These are phyloP conservation scores for Fusarium veterinarium DNA, from an alignment of 2,329 filamentous ascomycete genomes.

Conservation along the genomic window DNA sequence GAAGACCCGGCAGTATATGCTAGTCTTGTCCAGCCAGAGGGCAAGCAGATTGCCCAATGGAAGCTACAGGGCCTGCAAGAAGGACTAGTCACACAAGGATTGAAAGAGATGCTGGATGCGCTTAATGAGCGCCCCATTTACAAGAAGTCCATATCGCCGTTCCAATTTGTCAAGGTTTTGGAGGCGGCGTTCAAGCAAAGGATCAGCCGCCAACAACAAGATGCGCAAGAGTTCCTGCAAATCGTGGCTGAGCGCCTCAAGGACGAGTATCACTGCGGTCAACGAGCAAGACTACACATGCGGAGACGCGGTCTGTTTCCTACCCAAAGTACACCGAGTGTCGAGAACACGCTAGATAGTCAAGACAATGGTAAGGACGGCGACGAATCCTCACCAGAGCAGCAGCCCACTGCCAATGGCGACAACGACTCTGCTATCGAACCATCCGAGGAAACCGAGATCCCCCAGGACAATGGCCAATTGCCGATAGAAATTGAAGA, in stretches of 20 bases:
- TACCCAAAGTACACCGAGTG: slow-evolving; percentile 11
- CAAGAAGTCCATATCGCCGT: slow-evolving; percentile 91
- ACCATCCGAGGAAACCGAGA: slow-evolving; percentile 36
- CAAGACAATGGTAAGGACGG: slow-evolving; percentile 30
- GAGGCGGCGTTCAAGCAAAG: slow-evolving; percentile 89
- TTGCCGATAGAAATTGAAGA: slow-evolving; percentile 64
- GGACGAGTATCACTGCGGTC: slow-evolving; percentile 92
- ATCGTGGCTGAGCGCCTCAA: slow-evolving; percentile 91
- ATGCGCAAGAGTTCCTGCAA: slow-evolving; percentile 97
- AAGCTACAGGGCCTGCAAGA: slow-evolving; percentile 77
- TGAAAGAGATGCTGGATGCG: slow-evolving; percentile 92
- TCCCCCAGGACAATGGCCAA: slow-evolving; percentile 35
- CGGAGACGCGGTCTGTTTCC: slow-evolving; percentile 46
- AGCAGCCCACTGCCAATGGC: slow-evolving; percentile 18
- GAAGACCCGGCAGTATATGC: slow-evolving; percentile 83
- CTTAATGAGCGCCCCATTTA: slow-evolving; percentile 94
- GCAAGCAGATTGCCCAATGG: slow-evolving; percentile 64
- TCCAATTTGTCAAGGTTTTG: slow-evolving; percentile 83
- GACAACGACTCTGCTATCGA: slow-evolving; percentile 39
- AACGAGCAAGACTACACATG: slow-evolving; percentile 74
- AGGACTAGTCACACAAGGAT: slow-evolving; percentile 83
- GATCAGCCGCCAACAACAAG: slow-evolving; percentile 94
- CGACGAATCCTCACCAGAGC: slow-evolving; percentile 18
- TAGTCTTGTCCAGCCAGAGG: slow-evolving; percentile 64
- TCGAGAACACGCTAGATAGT: slow-evolving; percentile 36